These are phyloP conservation scores for Aspergillus leporis DNA, from an alignment of 495 filamentous ascomycete species.

Conservation along the genomic window DNA sequence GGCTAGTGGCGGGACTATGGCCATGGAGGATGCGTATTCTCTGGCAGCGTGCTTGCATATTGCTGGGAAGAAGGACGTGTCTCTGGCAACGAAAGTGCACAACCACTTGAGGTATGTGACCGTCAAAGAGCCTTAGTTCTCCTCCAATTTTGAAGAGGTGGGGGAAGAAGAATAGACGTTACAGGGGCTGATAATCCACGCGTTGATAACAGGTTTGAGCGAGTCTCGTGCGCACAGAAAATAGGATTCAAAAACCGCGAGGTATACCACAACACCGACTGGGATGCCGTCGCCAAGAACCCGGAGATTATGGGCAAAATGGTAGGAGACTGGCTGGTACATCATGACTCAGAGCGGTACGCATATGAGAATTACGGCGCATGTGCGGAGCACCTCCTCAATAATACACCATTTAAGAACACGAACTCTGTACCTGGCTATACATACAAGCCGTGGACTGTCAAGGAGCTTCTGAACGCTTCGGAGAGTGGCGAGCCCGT, in stretches of 20 bases:
- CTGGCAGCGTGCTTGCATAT: constrained; percentile 62
- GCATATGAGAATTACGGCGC: constrained; percentile 53
- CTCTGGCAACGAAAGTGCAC: constrained; percentile 48
- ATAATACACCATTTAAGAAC: constrained; percentile 37
- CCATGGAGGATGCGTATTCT: constrained; percentile 71
- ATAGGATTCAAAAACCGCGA: constrained; percentile 57
- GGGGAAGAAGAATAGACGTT: too few species aligned
- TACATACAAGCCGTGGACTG: constrained; percentile 47
- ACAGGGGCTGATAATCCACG: too few species aligned
- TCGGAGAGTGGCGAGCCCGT: constrained; percentile 33
- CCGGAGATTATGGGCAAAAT: constrained; percentile 57
- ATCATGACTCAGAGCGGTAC: constrained; percentile 63
- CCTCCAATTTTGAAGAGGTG: too few species aligned
- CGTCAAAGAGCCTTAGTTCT: too few species aligned
- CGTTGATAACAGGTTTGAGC: constrained; percentile 45
- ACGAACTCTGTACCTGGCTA: constrained; percentile 44
- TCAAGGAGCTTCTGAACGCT: constrained; percentile 43
- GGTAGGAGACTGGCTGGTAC: constrained; percentile 60
- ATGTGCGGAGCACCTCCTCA: constrained; percentile 38
- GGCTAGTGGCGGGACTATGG: constrained; percentile 70
- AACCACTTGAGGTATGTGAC: constrained; percentile 23
- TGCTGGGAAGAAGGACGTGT: constrained; percentile 50
- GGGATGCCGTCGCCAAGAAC: constrained; percentile 56
- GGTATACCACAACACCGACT: constrained; percentile 58
- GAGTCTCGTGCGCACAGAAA: constrained; percentile 57